Evolutionary conservation across 805 yeast species (phyloP), one percentile per base, ranked within the genome.

Genomic region (Lachancea lanzarotensis): DNA sequence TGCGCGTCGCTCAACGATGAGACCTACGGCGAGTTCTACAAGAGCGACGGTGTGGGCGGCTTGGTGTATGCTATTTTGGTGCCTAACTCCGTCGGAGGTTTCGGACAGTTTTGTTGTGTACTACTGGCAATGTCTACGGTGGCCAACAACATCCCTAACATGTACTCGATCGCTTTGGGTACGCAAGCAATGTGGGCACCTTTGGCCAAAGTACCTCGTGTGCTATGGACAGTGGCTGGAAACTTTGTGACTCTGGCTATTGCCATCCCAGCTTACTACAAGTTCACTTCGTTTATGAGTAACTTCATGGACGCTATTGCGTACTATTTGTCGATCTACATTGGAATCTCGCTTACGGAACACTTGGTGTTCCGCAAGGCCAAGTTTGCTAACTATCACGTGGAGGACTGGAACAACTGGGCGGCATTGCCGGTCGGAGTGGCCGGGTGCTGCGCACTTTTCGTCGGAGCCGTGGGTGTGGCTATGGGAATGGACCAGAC

Each of bases 241-340:
- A 84, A 86, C 67, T 79, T 75, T 51, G 76, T 79, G 39, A 79
- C 91, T 30, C 74, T 90, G 64, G 96, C 89, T 42, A 82, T 90
- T 59, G 79, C 95, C 58, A 89, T 89, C 54, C 95, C 96, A 40
- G 96, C 86, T 41, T 84, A 82, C 71, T 82, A 84, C 72, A 63
- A 74, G 50, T 88, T 90, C 65, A 77, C 73, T 46, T 56, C 63
- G 2, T 89, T 85, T 57, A 84, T 90, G 84, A 73, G 75, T 48
- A 79, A 86, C 69, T 90, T 90, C 69, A 88, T 90, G 96, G 81
- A 86, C 70, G 70, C 89, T 63, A 88, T 90, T 65, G 91, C 86
- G 53, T 90, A 90, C 74, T 89, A 91, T 78, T 74, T 89, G 61
- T 86, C 95, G 48, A 82, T 89, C 58, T 90, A 89, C 69, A 79